Percentiles rank a stretch among this genome's conserved stretches.
These are phyloP conservation scores for Pleurozium schreberi DNA, from an alignment of 225 moss, liverwort and hornwort genomes.

Conservation along the genomic window DNA sequence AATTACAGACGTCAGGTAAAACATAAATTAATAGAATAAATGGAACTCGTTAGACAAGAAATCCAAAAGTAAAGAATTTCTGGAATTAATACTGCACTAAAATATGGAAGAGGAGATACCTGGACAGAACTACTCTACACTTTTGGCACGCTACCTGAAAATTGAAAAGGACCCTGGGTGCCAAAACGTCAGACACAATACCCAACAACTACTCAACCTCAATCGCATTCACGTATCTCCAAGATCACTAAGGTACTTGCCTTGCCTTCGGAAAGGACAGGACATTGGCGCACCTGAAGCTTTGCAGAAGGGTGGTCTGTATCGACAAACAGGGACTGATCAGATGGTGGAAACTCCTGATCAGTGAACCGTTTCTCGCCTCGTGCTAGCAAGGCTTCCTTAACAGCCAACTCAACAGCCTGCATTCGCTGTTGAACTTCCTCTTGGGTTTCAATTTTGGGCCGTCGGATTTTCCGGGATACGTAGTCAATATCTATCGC, in stretches of 20 bases:
- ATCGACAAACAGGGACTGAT: slow-evolving; percentile 84
- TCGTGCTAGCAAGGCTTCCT: slow-evolving; percentile 86
- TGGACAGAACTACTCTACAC: not conserved
- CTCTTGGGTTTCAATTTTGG: slow-evolving; percentile 86
- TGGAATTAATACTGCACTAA: not conserved
- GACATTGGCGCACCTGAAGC: slow-evolving; percentile 57
- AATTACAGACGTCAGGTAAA: not conserved
- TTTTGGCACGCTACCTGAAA: not conserved
- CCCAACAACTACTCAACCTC: not conserved
- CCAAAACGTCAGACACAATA: not conserved
- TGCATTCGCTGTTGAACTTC: slow-evolving; percentile 94
- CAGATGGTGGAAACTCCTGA: slow-evolving; percentile 93
- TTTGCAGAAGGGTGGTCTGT: slow-evolving; percentile 72
- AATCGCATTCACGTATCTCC: not conserved
- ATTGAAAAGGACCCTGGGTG: not conserved
- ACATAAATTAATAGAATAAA: not conserved
- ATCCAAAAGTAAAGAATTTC: not conserved
- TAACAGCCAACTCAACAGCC: slow-evolving; percentile 92
- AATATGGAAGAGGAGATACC: not conserved
- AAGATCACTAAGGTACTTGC: not conserved
- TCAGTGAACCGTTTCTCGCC: slow-evolving; percentile 92
- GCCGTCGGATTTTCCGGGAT: slow-evolving; percentile 75
- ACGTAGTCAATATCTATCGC: slow-evolving; percentile 82
- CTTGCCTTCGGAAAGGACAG: not conserved
- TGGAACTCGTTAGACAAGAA: not conserved